Evolutionary conservation across 345 rosid species (phyloP).

Genomic region (thale cress (Arabidopsis thaliana)): DNA sequence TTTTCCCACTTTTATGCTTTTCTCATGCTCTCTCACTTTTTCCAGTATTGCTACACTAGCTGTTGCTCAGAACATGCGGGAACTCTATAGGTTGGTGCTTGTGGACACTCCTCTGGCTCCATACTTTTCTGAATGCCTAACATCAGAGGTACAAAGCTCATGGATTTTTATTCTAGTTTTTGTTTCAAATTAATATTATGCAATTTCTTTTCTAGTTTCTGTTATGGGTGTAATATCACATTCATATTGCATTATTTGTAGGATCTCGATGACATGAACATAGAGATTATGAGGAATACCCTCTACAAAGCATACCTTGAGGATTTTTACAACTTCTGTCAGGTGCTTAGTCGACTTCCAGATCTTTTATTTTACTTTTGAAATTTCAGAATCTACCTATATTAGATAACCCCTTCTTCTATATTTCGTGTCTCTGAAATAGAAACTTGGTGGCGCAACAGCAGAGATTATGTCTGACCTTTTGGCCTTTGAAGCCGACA

Average conservation of each 20-base stretch:
- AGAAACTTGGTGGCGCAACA: slow-evolving; percentile 99
- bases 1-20: neutral
- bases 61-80: slow-evolving; percentile 98
- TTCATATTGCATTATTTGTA: slow-evolving; percentile 27
- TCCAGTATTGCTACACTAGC: slow-evolving; percentile 95
- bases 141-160: slow-evolving; percentile 74
- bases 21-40: slow-evolving; percentile 10
- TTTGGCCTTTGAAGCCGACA: slow-evolving; percentile 94
- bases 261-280: slow-evolving; percentile 99
- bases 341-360: slow-evolving; percentile 54
- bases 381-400: neutral
- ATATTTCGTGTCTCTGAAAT: neutral
- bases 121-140: slow-evolving; percentile 93
- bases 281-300: slow-evolving; percentile 95
- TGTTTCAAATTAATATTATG: neutral
- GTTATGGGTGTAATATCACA: neutral
- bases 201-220: neutral
- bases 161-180: neutral
- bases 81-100: slow-evolving; percentile 95
- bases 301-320: slow-evolving; percentile 97
- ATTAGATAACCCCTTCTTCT: neutral
- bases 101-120: slow-evolving; percentile 99
- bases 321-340: slow-evolving; percentile 95
- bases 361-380: neutral
- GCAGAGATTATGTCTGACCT: slow-evolving; percentile 99